Evolutionary conservation across 192 early-diverging fungal genomes (phyloP).

Genomic region (Mortierella alpina): DNA sequence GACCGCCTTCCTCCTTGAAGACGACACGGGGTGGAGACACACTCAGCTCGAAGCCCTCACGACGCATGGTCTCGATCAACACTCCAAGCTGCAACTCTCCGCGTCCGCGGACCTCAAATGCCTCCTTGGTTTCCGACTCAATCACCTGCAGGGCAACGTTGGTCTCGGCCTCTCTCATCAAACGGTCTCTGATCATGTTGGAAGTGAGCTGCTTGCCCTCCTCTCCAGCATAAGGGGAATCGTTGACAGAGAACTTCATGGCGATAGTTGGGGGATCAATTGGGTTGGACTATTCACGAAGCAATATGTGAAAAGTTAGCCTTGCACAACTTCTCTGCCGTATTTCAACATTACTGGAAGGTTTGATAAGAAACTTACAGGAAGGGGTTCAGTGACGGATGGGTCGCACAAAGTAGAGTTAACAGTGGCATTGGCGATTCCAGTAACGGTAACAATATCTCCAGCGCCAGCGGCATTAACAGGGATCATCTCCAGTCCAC

Average conservation of each 20-base stretch:
- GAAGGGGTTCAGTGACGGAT: conserved; percentile 69
- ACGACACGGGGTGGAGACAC: conserved; percentile 87
- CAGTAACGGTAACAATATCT: conserved; percentile 84
- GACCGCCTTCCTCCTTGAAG: conserved; percentile 68
- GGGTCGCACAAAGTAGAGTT: conserved; percentile 83
- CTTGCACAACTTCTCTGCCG: too few species aligned
- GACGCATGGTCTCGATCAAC: conserved; percentile 89
- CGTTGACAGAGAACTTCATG: conserved; percentile 88
- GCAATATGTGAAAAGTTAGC: neutral
- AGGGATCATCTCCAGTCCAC: conserved; percentile 78
- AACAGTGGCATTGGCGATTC: conserved; percentile 78
- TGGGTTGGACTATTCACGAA: conserved; percentile 64
- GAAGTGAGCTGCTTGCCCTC: conserved; percentile 83
- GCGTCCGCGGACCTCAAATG: conserved; percentile 87
- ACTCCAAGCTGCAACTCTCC: conserved; percentile 92
- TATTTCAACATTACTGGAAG: too few species aligned
- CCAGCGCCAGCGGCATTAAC: conserved; percentile 83
- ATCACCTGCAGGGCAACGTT: conserved; percentile 84
- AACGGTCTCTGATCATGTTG: conserved; percentile 79
- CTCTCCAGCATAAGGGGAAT: conserved; percentile 85
- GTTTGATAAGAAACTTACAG: conserved; percentile 25
- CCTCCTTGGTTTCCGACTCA: conserved; percentile 71
- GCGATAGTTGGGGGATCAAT: conserved; percentile 89
- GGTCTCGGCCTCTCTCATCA: conserved; percentile 81
- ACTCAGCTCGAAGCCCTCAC: conserved; percentile 88